These are phyloP conservation scores for Mycogone perniciosa DNA, from an alignment of 2,329 filamentous ascomycete genomes.

Conservation along the genomic window DNA sequence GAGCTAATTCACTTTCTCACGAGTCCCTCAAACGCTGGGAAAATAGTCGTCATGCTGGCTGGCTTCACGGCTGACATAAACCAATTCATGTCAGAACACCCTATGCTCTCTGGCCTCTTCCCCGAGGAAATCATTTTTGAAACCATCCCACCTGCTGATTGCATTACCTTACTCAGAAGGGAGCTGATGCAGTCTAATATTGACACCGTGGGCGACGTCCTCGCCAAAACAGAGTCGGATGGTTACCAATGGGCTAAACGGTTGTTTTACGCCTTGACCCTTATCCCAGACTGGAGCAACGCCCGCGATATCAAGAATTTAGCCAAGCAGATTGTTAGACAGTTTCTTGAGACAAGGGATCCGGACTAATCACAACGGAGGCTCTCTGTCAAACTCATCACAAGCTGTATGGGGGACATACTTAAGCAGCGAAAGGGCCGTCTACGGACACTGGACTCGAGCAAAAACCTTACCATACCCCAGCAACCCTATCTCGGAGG, in stretches of 20 bases:
- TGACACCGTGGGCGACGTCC: background rate
- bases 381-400: background rate
- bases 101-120: background rate
- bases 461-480: background rate
- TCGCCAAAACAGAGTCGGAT: background rate
- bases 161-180: background rate
- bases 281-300: background rate
- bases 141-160: background rate
- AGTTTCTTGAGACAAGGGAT: background rate
- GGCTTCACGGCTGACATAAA: slow-evolving; percentile 9
- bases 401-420: background rate
- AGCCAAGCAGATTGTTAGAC: background rate
- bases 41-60: slow-evolving; percentile 10
- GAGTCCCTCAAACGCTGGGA: slow-evolving; percentile 1
- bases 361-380: background rate
- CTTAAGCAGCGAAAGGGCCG: background rate
- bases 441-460: background rate
- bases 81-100: background rate
- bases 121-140: background rate
- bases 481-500: background rate
- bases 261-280: background rate
- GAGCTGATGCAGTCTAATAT: background rate
- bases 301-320: slow-evolving; percentile 2
- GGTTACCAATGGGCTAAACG: background rate
- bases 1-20: slow-evolving; percentile 41